phyloP scores from a whole-genome alignment of 2,329 filamentous ascomycete genomes.

The Leptographium procerum region DNA sequence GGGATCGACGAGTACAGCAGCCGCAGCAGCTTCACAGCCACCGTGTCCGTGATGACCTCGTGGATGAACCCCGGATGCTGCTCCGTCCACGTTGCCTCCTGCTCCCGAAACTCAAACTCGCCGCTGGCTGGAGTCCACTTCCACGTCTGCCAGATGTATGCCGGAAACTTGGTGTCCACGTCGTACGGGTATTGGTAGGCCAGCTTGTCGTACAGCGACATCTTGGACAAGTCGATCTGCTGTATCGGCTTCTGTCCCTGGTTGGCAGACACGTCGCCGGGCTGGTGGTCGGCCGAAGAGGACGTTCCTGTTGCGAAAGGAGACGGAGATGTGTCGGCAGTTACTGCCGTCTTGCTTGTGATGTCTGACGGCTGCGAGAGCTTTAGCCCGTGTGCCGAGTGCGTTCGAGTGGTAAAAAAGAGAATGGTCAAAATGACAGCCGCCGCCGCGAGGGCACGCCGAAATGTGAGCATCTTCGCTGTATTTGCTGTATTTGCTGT shows the following conservation, averaged over 20 bases:
- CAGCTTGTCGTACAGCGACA: slow-evolving; percentile 68
- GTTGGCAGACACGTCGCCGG: slow-evolving; percentile 5
- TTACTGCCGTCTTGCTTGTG: background rate
- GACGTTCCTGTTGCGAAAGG: background rate
- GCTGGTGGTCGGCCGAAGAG: background rate
- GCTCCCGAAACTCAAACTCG: slow-evolving; percentile 68
- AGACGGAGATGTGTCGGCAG: slow-evolving; percentile 9
- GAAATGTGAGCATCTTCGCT: slow-evolving; percentile 62
- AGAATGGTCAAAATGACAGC: slow-evolving; percentile 57
- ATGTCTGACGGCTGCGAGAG: background rate
- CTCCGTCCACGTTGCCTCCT: slow-evolving; percentile 83
- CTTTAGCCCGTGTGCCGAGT: slow-evolving; percentile 25
- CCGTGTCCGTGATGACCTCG: slow-evolving; percentile 89
- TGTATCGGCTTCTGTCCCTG: slow-evolving; percentile 45
- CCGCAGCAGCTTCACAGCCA: slow-evolving; percentile 68
- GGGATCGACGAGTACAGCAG: slow-evolving; percentile 79
- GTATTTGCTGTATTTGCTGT: slow-evolving; percentile 12
- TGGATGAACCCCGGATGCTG: slow-evolving; percentile 86
- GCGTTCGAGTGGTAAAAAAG: slow-evolving; percentile 55
- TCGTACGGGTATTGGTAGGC: slow-evolving; percentile 93
- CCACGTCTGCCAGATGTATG: slow-evolving; percentile 99
- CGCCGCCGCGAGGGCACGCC: slow-evolving; percentile 62
- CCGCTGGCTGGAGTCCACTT: slow-evolving; percentile 70
- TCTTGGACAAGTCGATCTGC: slow-evolving; percentile 53
- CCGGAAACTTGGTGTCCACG: slow-evolving; percentile 76